Conservation (phyloP, 257 asterid species). For the Dorcoceras hygrometricum region DNA sequence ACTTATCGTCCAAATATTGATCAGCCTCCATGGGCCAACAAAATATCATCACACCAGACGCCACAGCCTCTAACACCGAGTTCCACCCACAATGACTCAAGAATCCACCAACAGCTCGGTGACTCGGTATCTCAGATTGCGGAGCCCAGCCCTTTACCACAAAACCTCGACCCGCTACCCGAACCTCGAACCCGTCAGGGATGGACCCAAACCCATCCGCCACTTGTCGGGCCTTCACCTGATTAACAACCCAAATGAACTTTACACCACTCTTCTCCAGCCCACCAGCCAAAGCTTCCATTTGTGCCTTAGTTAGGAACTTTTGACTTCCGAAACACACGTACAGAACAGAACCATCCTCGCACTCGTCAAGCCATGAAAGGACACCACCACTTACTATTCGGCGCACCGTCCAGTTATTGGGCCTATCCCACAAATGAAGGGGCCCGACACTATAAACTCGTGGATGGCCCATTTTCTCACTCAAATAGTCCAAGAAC, state of each 20-base stretch:
- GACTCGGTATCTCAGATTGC: slow-evolving; percentile 54
- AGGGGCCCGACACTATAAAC: slow-evolving; percentile 57
- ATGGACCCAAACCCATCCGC: slow-evolving; percentile 48
- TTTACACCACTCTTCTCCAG: slow-evolving; percentile 59
- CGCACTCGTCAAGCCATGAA: slow-evolving; percentile 50
- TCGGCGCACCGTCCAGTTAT: slow-evolving; percentile 12
- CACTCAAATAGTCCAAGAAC: slow-evolving; percentile 37
- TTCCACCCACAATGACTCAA: slow-evolving; percentile 87
- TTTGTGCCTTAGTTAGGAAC: slow-evolving; percentile 46
- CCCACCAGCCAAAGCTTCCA: slow-evolving; percentile 59
- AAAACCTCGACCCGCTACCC: slow-evolving; percentile 43
- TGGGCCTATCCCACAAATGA: slow-evolving; percentile 26
- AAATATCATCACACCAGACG: slow-evolving; percentile 55
- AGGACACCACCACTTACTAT: slow-evolving; percentile 13
- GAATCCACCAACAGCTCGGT: slow-evolving; percentile 55
- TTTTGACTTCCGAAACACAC: slow-evolving; percentile 79
- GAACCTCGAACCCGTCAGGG: slow-evolving; percentile 43
- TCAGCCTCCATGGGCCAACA: slow-evolving; percentile 97
- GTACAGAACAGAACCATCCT: slow-evolving; percentile 52
- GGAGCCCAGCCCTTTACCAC: slow-evolving; percentile 76
- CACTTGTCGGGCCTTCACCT: slow-evolving; percentile 41
- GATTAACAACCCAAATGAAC: slow-evolving; percentile 51
- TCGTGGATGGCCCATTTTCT: slow-evolving; percentile 38
- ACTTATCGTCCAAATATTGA: slow-evolving; percentile 52
- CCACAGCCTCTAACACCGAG: slow-evolving; percentile 56